Percentiles rank a stretch among this genome's conserved stretches.
These are phyloP conservation scores for Porpolomopsis calyptriformis DNA, from an alignment of 768 basidiomycete genomes.

Conservation along the genomic window DNA sequence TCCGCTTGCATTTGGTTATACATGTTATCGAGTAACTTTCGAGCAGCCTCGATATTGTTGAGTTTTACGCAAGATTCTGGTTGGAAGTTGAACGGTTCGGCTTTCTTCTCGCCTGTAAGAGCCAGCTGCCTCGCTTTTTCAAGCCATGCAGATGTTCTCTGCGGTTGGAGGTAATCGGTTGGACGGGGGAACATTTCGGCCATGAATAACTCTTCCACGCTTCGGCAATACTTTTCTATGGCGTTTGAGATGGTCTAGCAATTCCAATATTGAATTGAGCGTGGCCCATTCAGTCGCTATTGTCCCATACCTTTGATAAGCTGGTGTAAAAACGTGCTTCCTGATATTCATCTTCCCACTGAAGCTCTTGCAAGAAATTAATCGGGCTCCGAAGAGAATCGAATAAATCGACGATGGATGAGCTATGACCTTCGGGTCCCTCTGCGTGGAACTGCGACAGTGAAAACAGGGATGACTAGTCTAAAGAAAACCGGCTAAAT, in stretches of 20 bases:
- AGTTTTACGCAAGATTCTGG: constrained; percentile 93
- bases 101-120: constrained; percentile 73
- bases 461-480: not conserved
- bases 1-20: constrained; percentile 89
- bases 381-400: constrained; percentile 88
- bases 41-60: constrained; percentile 92
- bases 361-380: constrained; percentile 74
- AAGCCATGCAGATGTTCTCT: constrained; percentile 81
- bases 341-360: constrained; percentile 89
- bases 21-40: constrained; percentile 85
- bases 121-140: constrained; percentile 77
- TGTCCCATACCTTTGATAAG: constrained; percentile 61
- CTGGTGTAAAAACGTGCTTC: constrained; percentile 84
- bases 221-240: constrained; percentile 83
- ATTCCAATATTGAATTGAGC: not conserved
- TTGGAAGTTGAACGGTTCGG: constrained; percentile 91
- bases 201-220: constrained; percentile 82
- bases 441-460: constrained; percentile 72
- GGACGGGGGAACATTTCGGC: constrained; percentile 90
- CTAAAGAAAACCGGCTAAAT: not conserved
- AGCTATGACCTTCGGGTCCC: constrained; percentile 74
- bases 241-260: constrained; percentile 84
- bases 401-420: constrained; percentile 95
- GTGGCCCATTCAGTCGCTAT: not conserved
- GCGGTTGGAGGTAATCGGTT: constrained; percentile 66